A percentile compares a stretch with the other conserved stretches of the same genome.
These are phyloP conservation scores for Alternaria gansuensis DNA, from an alignment of 2,329 filamentous ascomycete genomes.

Conservation along the genomic window DNA sequence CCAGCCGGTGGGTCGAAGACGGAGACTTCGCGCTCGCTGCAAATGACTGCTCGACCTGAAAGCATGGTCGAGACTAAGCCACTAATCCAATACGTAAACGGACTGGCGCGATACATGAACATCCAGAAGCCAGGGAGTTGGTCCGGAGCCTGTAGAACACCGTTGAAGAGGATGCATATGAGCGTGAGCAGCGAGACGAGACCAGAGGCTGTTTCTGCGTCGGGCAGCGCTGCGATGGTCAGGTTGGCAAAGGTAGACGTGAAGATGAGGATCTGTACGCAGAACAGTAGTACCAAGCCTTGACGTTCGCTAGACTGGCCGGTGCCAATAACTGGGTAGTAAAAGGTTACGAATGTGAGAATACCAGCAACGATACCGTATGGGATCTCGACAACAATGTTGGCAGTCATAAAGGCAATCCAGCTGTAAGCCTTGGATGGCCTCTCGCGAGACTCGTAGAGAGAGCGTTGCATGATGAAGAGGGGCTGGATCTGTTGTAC, in stretches of 20 bases:
- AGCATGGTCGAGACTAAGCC: conserved; percentile 56
- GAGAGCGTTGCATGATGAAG: conserved; percentile 65
- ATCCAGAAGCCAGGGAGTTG: conserved; percentile 76
- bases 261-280: conserved; percentile 74
- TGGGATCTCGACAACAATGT: conserved; percentile 75
- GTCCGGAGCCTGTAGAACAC: conserved; percentile 68
- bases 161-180: conserved; percentile 56
- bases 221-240: conserved; percentile 74
- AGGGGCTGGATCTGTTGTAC: conserved; percentile 68
- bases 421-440: conserved; percentile 78
- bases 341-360: conserved; percentile 71
- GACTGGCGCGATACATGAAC: conserved; percentile 76
- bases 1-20: conserved; percentile 54
- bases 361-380: conserved; percentile 70
- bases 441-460: conserved; percentile 68
- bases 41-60: conserved; percentile 59
- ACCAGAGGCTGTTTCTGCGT: conserved; percentile 72
- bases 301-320: conserved; percentile 59
- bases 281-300: conserved; percentile 69
- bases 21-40: conserved; percentile 54
- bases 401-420: conserved; percentile 75
- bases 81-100: conserved; percentile 70
- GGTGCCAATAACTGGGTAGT: conserved; percentile 63
- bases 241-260: conserved; percentile 77
- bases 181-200: conserved; percentile 68